Percentiles rank a stretch among this genome's conserved stretches.
Conservation (phyloP, 2,329 filamentous ascomycete genomes). For the Alternaria sp. region DNA sequence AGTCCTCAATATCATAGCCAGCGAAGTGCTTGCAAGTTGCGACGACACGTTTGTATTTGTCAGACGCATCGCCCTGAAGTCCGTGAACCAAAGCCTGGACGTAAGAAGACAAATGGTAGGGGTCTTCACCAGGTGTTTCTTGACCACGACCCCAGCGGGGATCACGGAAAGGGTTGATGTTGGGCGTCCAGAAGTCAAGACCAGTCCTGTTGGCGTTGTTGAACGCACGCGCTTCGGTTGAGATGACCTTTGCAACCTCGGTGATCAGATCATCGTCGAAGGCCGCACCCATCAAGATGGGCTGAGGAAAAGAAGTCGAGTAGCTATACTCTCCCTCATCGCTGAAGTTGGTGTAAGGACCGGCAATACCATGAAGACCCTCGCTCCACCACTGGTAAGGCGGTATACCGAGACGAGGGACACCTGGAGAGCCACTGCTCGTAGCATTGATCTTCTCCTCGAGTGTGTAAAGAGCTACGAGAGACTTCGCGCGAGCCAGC, state of each 20-base stretch:
- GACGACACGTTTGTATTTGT: conserved; percentile 37
- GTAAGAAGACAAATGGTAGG: conserved; percentile 61
- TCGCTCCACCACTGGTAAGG: conserved; percentile 61
- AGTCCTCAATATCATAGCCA: conserved; percentile 42
- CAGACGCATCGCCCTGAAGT: conserved; percentile 57
- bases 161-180: conserved; percentile 72
- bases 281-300: conserved; percentile 68
- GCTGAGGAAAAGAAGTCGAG: conserved; percentile 72
- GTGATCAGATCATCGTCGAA: conserved; percentile 70
- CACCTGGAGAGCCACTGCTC: conserved; percentile 53
- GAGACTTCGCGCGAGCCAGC: conserved; percentile 33
- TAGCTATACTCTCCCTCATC: conserved; percentile 64
- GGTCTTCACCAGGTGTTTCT: conserved; percentile 67
- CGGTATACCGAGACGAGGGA: conserved; percentile 63
- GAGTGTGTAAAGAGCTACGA: conserved; percentile 38
- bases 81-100: conserved; percentile 63
- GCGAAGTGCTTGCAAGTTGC: conserved; percentile 53
- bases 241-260: conserved; percentile 64
- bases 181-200: conserved; percentile 68
- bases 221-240: conserved; percentile 71
- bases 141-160: conserved; percentile 64
- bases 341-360: conserved; percentile 65
- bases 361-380: conserved; percentile 54
- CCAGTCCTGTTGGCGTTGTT: conserved; percentile 67
- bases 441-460: conserved; percentile 62